phyloP scores from a whole-genome alignment of 495 filamentous ascomycete genomes.

The Penicillium diatomitis region DNA sequence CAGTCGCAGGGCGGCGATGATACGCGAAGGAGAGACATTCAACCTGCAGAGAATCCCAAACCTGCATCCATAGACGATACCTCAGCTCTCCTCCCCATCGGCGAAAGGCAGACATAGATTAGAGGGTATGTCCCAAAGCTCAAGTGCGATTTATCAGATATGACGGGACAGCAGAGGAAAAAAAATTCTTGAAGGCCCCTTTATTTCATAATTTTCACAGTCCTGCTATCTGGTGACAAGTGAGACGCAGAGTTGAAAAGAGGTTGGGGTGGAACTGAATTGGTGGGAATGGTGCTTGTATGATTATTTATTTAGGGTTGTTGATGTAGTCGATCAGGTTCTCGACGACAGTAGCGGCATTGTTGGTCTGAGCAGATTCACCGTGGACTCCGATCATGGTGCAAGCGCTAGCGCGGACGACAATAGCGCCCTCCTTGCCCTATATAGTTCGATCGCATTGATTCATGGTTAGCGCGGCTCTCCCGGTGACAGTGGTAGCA shows the following conservation, averaged over 20 bases:
- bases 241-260: slow-evolving; percentile 2
- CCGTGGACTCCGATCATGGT: slow-evolving; percentile 80
- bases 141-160: no score
- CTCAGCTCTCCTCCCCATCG: no score
- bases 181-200: slow-evolving; percentile 13
- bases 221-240: slow-evolving; percentile 7
- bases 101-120: no score
- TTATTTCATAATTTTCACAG: slow-evolving; percentile 23
- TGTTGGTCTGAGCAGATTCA: slow-evolving; percentile 51
- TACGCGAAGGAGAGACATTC: no score
- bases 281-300: no score
- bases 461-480: no score
- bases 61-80: no score
- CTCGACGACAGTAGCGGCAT: slow-evolving; percentile 32
- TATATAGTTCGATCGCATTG: slow-evolving; percentile 19
- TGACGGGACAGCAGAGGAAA: not conserved
- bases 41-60: no score
- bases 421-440: slow-evolving; percentile 72
- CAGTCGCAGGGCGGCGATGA: no score
- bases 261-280: no score
- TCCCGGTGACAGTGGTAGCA: no score
- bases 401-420: slow-evolving; percentile 75
- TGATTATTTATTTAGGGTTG: slow-evolving; percentile 19
- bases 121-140: no score
- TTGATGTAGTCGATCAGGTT: slow-evolving; percentile 38